Conservation (phyloP, 2,329 filamentous ascomycete species). For the Lasiodiplodia hormozganensis region DNA sequence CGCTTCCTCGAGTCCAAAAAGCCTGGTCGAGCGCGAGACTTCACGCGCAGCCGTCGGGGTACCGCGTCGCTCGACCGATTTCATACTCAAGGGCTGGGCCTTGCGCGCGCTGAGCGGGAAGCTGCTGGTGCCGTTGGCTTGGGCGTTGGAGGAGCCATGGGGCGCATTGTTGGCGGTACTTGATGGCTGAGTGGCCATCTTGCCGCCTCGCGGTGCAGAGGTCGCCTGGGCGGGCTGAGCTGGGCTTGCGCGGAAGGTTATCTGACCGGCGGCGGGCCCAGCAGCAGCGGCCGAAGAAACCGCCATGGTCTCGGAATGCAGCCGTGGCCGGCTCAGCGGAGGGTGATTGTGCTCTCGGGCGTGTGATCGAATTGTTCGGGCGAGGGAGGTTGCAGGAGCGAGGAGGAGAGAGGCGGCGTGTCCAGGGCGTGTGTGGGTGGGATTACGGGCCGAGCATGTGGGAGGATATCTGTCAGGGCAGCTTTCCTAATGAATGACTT, state of each 20-base stretch:
- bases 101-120: slow-evolving; percentile 70
- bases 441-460: slow-evolving; percentile 28
- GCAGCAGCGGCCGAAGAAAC: slow-evolving; percentile 45
- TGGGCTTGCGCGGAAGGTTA: slow-evolving; percentile 46
- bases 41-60: slow-evolving; percentile 80
- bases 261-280: slow-evolving; percentile 40
- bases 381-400: slow-evolving; percentile 2
- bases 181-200: slow-evolving; percentile 40
- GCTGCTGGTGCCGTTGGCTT: slow-evolving; percentile 44
- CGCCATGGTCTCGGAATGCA: slow-evolving; percentile 40
- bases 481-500: slow-evolving; percentile 26
- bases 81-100: slow-evolving; percentile 77
- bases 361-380: slow-evolving; percentile 4
- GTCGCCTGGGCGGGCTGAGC: slow-evolving; percentile 33
- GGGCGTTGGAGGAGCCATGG: slow-evolving; percentile 24
- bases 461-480: slow-evolving; percentile 28
- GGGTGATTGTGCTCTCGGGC: slow-evolving; percentile 7
- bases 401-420: slow-evolving; percentile 11
- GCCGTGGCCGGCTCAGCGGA: slow-evolving; percentile 18
- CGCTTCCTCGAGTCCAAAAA: slow-evolving; percentile 86
- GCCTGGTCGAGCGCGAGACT: slow-evolving; percentile 76
- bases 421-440: slow-evolving; percentile 22
- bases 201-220: slow-evolving; percentile 28
- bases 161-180: slow-evolving; percentile 33
- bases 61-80: slow-evolving; percentile 89